phyloP scores from a whole-genome alignment of 2,329 filamentous ascomycete genomes.

The Paraphaeosphaeria sporulosa region DNA sequence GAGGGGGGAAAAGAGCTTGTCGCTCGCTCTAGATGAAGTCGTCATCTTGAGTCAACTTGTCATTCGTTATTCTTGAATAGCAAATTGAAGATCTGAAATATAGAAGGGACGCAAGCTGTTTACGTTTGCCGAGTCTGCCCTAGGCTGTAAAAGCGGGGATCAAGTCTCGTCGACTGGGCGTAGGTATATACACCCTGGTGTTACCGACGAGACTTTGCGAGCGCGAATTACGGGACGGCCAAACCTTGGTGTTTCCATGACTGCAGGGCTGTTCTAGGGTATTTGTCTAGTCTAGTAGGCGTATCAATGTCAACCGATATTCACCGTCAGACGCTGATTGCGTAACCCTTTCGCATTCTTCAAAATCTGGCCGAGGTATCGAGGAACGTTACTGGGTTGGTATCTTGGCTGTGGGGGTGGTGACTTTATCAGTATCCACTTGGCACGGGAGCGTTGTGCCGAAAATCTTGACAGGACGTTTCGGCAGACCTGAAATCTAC shows the following conservation, averaged over 20 bases:
- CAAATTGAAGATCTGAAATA: neutral
- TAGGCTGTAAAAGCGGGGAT: neutral
- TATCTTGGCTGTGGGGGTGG: neutral
- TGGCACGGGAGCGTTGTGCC: neutral
- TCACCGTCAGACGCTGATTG: neutral
- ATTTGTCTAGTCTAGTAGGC: no score
- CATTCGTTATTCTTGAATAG: neutral
- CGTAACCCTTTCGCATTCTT: neutral
- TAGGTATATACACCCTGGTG: neutral
- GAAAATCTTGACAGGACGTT: neutral
- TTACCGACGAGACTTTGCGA: neutral
- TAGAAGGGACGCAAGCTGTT: neutral
- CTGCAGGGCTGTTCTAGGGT: neutral
- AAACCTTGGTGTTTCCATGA: neutral
- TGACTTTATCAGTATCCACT: conserved; percentile 3
- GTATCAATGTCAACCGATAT: neutral
- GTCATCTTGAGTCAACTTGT: neutral
- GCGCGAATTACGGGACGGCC: neutral
- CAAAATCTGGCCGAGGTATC: neutral
- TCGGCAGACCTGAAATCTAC: conserved; percentile 5
- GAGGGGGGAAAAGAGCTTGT: conserved; percentile 41
- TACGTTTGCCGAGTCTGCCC: neutral
- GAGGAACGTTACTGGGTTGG: neutral
- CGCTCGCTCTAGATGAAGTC: neutral
- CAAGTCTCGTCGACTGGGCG: neutral